These are phyloP conservation scores for Pyrenophora tritici-repentis DNA, from an alignment of 2,329 filamentous ascomycete species.

Conservation along the genomic window DNA sequence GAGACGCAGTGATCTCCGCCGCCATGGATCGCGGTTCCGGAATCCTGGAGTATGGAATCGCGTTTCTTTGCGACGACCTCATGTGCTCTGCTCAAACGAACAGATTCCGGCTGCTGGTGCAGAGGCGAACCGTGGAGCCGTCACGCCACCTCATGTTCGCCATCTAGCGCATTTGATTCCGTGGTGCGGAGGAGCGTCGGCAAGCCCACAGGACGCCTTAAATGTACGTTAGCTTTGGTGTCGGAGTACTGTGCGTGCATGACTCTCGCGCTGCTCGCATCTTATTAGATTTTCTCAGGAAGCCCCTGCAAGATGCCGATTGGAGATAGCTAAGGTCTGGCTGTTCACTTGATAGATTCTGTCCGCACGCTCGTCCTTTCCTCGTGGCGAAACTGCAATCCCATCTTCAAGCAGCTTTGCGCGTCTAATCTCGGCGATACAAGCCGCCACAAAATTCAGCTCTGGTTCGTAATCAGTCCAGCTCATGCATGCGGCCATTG, in stretches of 20 bases:
- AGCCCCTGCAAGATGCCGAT: too few relatives aligned
- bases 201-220: neutral
- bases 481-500: neutral
- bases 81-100: too few relatives aligned
- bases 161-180: neutral
- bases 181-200: neutral
- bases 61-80: neutral
- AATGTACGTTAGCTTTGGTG: neutral
- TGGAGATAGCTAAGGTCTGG: too few relatives aligned
- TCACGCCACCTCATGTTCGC: too few relatives aligned
- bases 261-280: neutral
- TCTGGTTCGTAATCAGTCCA: neutral
- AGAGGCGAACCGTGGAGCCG: too few relatives aligned
- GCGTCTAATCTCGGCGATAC: neutral
- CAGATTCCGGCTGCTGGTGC: too few relatives aligned
- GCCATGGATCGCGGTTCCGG: neutral
- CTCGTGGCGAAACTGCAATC: too few relatives aligned
- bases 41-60: conserved; percentile 1
- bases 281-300: too few relatives aligned
- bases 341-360: too few relatives aligned
- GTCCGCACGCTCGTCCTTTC: too few relatives aligned
- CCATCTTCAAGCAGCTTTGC: neutral
- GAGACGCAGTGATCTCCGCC: neutral
- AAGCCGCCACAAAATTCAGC: conserved; percentile 3
- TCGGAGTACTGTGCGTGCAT: neutral